Conservation (phyloP, 441 rosid species). For the Populus tomentosa region DNA sequence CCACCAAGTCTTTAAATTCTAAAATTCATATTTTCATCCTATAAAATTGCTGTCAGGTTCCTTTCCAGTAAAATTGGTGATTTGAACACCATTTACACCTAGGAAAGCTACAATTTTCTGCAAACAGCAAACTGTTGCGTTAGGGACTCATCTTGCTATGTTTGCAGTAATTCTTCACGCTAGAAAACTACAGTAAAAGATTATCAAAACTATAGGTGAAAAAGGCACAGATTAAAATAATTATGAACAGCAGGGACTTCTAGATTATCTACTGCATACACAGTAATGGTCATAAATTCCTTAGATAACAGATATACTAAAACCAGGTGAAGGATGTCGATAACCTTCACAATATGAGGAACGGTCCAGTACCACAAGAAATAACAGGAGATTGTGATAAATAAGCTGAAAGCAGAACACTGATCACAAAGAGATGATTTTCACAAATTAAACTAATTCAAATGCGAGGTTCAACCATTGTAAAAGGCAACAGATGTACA, state of each 20-base stretch:
- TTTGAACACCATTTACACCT: not conserved
- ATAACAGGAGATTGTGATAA: not conserved
- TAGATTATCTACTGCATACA: not conserved
- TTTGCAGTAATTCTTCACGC: not conserved
- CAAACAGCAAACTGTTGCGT: not conserved
- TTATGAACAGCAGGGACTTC: not conserved
- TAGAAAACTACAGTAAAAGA: constrained; percentile 4
- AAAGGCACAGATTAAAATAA: not conserved
- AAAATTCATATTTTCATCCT: not conserved
- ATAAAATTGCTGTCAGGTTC: not conserved
- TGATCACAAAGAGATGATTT: not conserved
- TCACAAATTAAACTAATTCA: not conserved
- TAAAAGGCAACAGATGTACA: not conserved
- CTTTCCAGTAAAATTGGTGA: not conserved
- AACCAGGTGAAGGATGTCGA: not conserved
- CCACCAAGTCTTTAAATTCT: not conserved
- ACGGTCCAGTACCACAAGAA: not conserved
- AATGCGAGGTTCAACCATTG: not conserved
- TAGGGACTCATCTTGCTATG: not conserved
- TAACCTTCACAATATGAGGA: not conserved
- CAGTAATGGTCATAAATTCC: not conserved
- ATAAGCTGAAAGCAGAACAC: not conserved
- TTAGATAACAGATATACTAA: not conserved
- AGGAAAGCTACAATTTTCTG: not conserved
- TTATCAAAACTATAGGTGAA: not conserved